Conservation (phyloP, 495 filamentous ascomycete genomes). For the Trichocladium antarcticum region DNA sequence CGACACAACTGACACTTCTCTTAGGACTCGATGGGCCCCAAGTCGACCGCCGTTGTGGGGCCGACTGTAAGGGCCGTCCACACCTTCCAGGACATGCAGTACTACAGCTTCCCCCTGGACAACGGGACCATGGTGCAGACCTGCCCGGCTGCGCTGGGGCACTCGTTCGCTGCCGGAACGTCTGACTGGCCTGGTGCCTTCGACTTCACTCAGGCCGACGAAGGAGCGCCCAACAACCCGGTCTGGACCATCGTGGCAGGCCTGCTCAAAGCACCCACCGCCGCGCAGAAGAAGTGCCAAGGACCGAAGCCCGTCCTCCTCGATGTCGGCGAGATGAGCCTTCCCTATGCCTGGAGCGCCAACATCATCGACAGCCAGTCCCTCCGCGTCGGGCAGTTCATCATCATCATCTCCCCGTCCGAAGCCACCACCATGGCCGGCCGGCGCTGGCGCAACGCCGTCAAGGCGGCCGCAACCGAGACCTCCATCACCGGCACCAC, state of each 20-base stretch:
- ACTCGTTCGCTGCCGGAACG: slow-evolving; percentile 87
- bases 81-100: slow-evolving; percentile 54
- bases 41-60: slow-evolving; percentile 36
- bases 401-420: slow-evolving; percentile 75
- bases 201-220: slow-evolving; percentile 84
- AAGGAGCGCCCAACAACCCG: slow-evolving; percentile 57
- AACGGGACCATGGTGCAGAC: slow-evolving; percentile 66
- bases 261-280: slow-evolving; percentile 58
- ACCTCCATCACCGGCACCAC: slow-evolving; percentile 18
- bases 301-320: slow-evolving; percentile 77
- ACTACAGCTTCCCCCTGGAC: slow-evolving; percentile 53
- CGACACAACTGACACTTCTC: neutral
- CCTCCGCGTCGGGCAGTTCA: slow-evolving; percentile 78
- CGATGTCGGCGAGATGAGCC: slow-evolving; percentile 67
- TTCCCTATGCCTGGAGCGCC: slow-evolving; percentile 78
- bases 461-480: slow-evolving; percentile 42
- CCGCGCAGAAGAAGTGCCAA: slow-evolving; percentile 67
- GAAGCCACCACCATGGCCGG: slow-evolving; percentile 95
- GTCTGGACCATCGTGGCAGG: slow-evolving; percentile 72
- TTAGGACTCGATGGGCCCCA: slow-evolving; percentile 32
- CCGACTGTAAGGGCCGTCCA: slow-evolving; percentile 52
- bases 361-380: slow-evolving; percentile 90
- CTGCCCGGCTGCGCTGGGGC: slow-evolving; percentile 85
- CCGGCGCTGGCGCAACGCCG: slow-evolving; percentile 72
- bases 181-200: slow-evolving; percentile 86